These are phyloP conservation scores for Ascoidea asiatica DNA, from an alignment of 805 yeast genomes.

Conservation along the genomic window DNA sequence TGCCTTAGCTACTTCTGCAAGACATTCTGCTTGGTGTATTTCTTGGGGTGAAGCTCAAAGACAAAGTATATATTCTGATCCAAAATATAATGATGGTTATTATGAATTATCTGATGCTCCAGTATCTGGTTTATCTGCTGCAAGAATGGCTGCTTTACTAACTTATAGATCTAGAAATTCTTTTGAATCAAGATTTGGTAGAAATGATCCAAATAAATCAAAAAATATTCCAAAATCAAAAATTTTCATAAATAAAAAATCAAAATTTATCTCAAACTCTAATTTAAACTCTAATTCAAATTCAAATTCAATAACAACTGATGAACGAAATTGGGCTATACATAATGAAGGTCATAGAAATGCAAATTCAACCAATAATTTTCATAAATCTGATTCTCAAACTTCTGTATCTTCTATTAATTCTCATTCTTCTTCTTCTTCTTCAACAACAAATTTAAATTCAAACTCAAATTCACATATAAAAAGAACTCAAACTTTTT, in stretches of 20 bases:
- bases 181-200: conserved; percentile 40
- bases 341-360: background rate
- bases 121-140: conserved; percentile 78
- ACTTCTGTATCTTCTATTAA: background rate
- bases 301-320: background rate
- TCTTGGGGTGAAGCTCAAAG: conserved; percentile 99
- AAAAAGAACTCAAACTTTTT: conserved; percentile 40
- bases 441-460: background rate
- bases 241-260: conserved; percentile 33
- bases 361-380: background rate
- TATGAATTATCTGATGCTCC: conserved; percentile 74
- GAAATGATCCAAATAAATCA: conserved; percentile 45
- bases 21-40: conserved; percentile 97
- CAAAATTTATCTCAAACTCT: background rate
- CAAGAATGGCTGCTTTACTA: conserved; percentile 90
- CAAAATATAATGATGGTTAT: conserved; percentile 84
- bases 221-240: conserved; percentile 8
- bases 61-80: conserved; percentile 91
- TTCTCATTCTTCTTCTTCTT: background rate
- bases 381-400: background rate
- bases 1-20: conserved; percentile 86
- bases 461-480: too few species aligned
- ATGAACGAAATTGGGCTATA: background rate
- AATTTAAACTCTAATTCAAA: background rate
- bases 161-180: conserved; percentile 60